phyloP scores from a whole-genome alignment of 306 rosid genomes.

The Prunus davidiana region DNA sequence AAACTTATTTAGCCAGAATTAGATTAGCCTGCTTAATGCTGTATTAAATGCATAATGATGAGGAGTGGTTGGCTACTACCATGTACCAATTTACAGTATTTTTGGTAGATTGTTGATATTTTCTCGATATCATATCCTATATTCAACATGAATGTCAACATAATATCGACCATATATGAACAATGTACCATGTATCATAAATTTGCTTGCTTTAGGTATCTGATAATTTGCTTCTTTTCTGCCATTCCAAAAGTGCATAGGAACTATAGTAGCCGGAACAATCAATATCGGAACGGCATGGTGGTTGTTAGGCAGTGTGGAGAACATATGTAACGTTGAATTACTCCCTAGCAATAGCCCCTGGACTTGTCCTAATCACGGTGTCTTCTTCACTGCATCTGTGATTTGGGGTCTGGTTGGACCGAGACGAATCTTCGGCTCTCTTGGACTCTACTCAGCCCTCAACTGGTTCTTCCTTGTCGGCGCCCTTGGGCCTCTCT shows the following conservation, averaged over 20 bases:
- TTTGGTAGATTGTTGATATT: neutral
- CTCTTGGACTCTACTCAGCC: conserved; percentile 22
- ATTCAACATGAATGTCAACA: neutral
- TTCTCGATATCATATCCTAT: neutral
- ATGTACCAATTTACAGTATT: neutral
- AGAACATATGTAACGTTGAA: conserved; percentile 20
- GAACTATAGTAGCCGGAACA: conserved; percentile 35
- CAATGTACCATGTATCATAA: neutral
- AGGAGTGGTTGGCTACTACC: no score
- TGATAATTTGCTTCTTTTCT: neutral
- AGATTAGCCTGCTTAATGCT: neutral
- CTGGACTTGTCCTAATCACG: conserved; percentile 36
- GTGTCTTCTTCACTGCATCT: conserved; percentile 34
- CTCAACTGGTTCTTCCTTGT: conserved; percentile 39
- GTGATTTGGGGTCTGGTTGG: conserved; percentile 42
- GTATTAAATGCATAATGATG: neutral
- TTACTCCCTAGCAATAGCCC: conserved; percentile 33
- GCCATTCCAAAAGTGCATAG: conserved; percentile 13
- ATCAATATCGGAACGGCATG: conserved; percentile 33
- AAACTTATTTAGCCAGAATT: neutral
- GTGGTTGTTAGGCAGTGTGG: conserved; percentile 28
- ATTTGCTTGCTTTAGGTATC: no score
- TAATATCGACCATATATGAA: no score
- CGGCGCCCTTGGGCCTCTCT: conserved; percentile 28
- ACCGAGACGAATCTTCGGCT: conserved; percentile 30